Evolutionary conservation across 2,329 filamentous ascomycete species (phyloP).

Genomic region (Xylaria sp.): DNA sequence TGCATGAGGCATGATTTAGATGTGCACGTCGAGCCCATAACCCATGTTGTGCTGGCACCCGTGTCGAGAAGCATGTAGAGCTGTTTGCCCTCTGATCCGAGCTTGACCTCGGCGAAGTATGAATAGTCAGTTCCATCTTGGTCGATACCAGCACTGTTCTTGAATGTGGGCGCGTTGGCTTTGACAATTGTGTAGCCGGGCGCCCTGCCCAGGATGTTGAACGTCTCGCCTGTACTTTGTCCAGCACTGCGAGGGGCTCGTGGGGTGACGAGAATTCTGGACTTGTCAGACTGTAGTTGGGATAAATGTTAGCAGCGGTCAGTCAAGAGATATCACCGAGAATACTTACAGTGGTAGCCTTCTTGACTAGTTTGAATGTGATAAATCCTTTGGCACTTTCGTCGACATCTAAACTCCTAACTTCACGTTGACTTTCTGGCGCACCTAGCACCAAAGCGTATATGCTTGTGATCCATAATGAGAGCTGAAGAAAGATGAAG

Average conservation of each 20-base stretch:
- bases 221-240: slow-evolving; percentile 36
- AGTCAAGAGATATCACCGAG: background rate
- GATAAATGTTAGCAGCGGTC: slow-evolving; percentile 34
- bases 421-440: slow-evolving; percentile 23
- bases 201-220: slow-evolving; percentile 51
- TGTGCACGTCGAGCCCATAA: slow-evolving; percentile 77
- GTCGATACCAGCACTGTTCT: slow-evolving; percentile 64
- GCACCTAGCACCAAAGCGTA: slow-evolving; percentile 60
- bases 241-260: slow-evolving; percentile 53
- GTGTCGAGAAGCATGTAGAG: slow-evolving; percentile 74
- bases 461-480: slow-evolving; percentile 58
- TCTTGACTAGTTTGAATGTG: slow-evolving; percentile 57
- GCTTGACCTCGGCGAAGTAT: slow-evolving; percentile 67
- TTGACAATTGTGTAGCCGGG: slow-evolving; percentile 61
- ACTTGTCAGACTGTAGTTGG: slow-evolving; percentile 47
- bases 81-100: slow-evolving; percentile 65
- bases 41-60: slow-evolving; percentile 80
- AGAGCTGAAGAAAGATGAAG: slow-evolving; percentile 56
- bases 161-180: slow-evolving; percentile 57
- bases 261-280: slow-evolving; percentile 51
- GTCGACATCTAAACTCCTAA: slow-evolving; percentile 32
- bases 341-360: slow-evolving; percentile 50
- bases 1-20: slow-evolving; percentile 75
- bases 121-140: slow-evolving; percentile 74
- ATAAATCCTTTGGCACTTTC: slow-evolving; percentile 45